Conservation (phyloP, 1,284 basidiomycete species). For the Rhizoctonia solani region DNA sequence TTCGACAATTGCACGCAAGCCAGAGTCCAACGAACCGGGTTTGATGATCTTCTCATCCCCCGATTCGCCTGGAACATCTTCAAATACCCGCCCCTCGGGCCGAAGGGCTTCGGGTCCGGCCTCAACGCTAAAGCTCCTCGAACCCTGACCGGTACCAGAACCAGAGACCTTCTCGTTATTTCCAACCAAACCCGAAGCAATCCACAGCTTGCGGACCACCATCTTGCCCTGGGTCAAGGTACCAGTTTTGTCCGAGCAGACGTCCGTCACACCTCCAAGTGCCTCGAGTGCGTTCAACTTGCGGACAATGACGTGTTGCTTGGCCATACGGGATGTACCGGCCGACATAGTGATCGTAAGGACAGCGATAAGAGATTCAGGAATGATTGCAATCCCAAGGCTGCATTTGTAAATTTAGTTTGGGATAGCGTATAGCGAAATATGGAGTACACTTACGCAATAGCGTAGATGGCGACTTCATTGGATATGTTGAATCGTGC, state of each 20-base stretch:
- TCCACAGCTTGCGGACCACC: conserved; percentile 40
- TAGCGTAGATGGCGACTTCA: conserved; percentile 55
- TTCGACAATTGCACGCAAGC: conserved; percentile 18
- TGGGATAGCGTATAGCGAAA: background rate
- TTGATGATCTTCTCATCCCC: conserved; percentile 13
- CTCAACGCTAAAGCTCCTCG: conserved; percentile 25
- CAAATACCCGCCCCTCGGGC: conserved; percentile 27
- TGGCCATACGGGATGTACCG: conserved; percentile 48
- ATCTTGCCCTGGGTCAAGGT: conserved; percentile 53
- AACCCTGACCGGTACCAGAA: background rate
- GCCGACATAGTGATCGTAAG: conserved; percentile 34
- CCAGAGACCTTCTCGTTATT: conserved; percentile 10
- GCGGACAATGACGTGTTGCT: conserved; percentile 61
- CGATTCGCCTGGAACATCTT: background rate
- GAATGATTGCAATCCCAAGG: conserved; percentile 28
- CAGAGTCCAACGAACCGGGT: background rate
- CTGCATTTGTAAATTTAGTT: background rate
- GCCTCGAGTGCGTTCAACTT: conserved; percentile 63
- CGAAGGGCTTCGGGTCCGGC: conserved; percentile 15
- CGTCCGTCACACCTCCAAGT: conserved; percentile 59
- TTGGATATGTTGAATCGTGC: conserved; percentile 53
- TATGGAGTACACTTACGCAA: conserved; percentile 41
- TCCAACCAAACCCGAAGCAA: conserved; percentile 15
- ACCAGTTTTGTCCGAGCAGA: conserved; percentile 63
- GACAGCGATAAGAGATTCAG: conserved; percentile 26